phyloP scores from a whole-genome alignment of 306 rosid species.

The Boehmeria nivea region DNA sequence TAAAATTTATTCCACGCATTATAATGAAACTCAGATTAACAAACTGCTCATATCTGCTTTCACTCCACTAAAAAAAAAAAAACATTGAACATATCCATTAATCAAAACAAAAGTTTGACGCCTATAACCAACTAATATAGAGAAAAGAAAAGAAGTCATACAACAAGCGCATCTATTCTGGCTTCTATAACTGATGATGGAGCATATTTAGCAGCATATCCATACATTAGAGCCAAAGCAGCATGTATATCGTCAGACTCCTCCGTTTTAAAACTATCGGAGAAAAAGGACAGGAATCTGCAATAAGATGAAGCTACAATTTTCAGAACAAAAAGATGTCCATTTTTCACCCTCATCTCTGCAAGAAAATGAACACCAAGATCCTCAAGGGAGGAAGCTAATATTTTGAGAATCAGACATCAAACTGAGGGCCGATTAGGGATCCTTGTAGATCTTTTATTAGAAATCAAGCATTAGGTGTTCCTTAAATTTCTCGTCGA shows the following conservation, averaged over 20 bases:
- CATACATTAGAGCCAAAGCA: slow-evolving; percentile 97
- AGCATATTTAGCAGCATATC: slow-evolving; percentile 98
- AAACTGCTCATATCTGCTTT: too few relatives aligned
- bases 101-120: background rate
- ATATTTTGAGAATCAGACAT: too few relatives aligned
- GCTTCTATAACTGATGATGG: slow-evolving; percentile 98
- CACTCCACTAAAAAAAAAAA: too few relatives aligned
- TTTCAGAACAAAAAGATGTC: background rate
- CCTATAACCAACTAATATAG: slow-evolving; percentile 5
- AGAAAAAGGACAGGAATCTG: slow-evolving; percentile 84
- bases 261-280: slow-evolving; percentile 72
- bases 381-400: too few relatives aligned
- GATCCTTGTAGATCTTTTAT: too few relatives aligned
- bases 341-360: background rate
- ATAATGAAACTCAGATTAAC: too few relatives aligned
- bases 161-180: slow-evolving; percentile 94
- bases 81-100: background rate
- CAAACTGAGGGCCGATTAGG: too few relatives aligned
- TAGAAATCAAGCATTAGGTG: too few relatives aligned
- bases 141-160: slow-evolving; percentile 48
- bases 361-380: too few relatives aligned
- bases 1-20: too few relatives aligned
- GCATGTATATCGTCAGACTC: slow-evolving; percentile 96
- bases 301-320: slow-evolving; percentile 29
- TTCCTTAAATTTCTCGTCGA: too few relatives aligned